Evolutionary conservation across 208 protist genomes (phyloP).

Genomic region (Leishmania lainsoni): DNA sequence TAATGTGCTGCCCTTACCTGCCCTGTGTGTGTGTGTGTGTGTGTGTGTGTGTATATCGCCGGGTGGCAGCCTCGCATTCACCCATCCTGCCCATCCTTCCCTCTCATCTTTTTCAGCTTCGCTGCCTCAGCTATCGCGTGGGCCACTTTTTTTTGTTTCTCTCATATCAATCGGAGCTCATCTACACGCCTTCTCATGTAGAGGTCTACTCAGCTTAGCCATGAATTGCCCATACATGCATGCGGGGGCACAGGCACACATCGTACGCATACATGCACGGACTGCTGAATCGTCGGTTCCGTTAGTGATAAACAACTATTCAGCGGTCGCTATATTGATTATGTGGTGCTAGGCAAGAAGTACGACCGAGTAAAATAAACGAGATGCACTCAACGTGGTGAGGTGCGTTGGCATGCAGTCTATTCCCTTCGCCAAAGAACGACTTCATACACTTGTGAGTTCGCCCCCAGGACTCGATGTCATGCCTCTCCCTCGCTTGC

Average conservation of each 20-base stretch:
- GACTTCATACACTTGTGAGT: neutral
- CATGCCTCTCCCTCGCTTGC: neutral
- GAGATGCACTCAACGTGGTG: neutral
- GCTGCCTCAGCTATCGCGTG: neutral
- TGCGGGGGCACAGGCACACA: neutral
- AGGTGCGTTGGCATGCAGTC: neutral
- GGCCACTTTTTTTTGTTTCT: neutral
- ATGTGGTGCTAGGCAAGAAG: neutral
- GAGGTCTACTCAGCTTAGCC: neutral
- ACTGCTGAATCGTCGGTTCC: neutral
- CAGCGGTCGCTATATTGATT: conserved; percentile 2
- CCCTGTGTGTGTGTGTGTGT: neutral
- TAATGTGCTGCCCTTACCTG: neutral
- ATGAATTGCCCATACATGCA: neutral
- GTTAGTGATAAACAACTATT: neutral
- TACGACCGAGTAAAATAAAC: too few relatives aligned
- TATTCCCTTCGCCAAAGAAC: neutral
- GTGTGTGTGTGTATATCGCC: neutral
- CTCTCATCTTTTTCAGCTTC: neutral
- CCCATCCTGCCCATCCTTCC: neutral
- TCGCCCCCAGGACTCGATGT: neutral
- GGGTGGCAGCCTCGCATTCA: neutral
- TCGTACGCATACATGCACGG: neutral
- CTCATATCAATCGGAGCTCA: neutral
- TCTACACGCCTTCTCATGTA: neutral